phyloP scores from a whole-genome alignment of 2,329 filamentous ascomycete genomes.

The Pseudocercospora eumusae region DNA sequence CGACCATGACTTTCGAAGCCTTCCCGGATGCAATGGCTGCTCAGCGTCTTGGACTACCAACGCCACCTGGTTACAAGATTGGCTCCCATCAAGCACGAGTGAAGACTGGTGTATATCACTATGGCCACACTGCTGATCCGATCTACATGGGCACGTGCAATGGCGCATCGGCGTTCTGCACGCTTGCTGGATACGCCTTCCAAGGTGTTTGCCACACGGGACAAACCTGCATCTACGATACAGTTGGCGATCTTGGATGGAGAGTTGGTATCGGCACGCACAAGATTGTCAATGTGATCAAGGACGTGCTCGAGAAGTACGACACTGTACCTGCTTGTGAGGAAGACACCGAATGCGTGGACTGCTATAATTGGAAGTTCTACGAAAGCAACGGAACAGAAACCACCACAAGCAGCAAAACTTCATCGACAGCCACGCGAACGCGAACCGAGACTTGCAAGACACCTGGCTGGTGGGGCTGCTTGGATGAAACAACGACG shows the following conservation, averaged over 20 bases:
- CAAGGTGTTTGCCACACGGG: slow-evolving; percentile 92
- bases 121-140: slow-evolving; percentile 93
- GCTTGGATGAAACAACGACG: slow-evolving; percentile 60
- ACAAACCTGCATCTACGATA: slow-evolving; percentile 85
- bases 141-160: slow-evolving; percentile 94
- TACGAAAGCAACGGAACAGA: slow-evolving; percentile 89
- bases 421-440: slow-evolving; percentile 57
- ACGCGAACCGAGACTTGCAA: slow-evolving; percentile 83
- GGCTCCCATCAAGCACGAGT: slow-evolving; percentile 64
- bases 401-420: slow-evolving; percentile 61
- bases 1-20: slow-evolving; percentile 89
- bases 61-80: slow-evolving; percentile 75
- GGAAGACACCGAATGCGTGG: slow-evolving; percentile 73
- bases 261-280: slow-evolving; percentile 88
- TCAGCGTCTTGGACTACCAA: slow-evolving; percentile 77
- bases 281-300: slow-evolving; percentile 84
- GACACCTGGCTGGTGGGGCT: slow-evolving; percentile 94
- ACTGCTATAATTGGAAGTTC: slow-evolving; percentile 93
- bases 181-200: slow-evolving; percentile 88
- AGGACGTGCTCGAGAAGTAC: slow-evolving; percentile 82
- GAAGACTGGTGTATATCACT: slow-evolving; percentile 77
- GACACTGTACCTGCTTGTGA: slow-evolving; percentile 76
- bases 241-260: slow-evolving; percentile 88
- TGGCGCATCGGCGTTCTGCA: slow-evolving; percentile 82
- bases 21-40: slow-evolving; percentile 89